These are phyloP conservation scores for Cladorrhinum samala DNA, from an alignment of 495 filamentous ascomycete genomes.

Conservation along the genomic window DNA sequence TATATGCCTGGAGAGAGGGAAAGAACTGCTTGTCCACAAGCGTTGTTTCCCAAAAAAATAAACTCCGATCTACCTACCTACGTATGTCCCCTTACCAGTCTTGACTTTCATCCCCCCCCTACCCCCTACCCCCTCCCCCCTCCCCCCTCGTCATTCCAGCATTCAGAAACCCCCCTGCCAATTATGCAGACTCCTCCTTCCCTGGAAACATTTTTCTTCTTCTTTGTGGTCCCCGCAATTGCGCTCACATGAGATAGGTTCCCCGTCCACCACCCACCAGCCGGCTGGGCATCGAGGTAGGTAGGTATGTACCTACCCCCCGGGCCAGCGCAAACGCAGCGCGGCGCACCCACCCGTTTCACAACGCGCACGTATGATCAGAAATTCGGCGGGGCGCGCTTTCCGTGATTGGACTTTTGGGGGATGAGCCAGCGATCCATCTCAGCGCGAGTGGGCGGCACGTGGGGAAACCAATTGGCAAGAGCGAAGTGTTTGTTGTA, in stretches of 20 bases:
- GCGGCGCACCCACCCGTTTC: constrained; percentile 7
- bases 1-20: constrained; percentile 1
- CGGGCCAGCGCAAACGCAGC: neutral
- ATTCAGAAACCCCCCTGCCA: neutral
- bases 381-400: constrained; percentile 11
- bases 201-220: neutral
- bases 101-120: no score
- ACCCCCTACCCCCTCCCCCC: no score
- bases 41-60: no score
- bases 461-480: constrained; percentile 22
- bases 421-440: constrained; percentile 1
- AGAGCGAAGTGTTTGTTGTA: no score
- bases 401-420: constrained; percentile 16
- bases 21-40: neutral
- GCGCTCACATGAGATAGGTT: constrained; percentile 18
- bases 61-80: no score
- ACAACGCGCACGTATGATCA: constrained; percentile 12
- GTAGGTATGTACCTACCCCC: neutral
- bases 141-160: neutral
- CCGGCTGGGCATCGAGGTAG: neutral
- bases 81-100: no score
- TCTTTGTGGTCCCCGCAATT: constrained; percentile 14
- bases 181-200: neutral
- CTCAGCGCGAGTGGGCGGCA: constrained; percentile 13
- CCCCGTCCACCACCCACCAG: constrained; percentile 1